These are phyloP conservation scores for Monosporascus ibericus DNA, from an alignment of 2,329 filamentous ascomycete species.

Conservation along the genomic window DNA sequence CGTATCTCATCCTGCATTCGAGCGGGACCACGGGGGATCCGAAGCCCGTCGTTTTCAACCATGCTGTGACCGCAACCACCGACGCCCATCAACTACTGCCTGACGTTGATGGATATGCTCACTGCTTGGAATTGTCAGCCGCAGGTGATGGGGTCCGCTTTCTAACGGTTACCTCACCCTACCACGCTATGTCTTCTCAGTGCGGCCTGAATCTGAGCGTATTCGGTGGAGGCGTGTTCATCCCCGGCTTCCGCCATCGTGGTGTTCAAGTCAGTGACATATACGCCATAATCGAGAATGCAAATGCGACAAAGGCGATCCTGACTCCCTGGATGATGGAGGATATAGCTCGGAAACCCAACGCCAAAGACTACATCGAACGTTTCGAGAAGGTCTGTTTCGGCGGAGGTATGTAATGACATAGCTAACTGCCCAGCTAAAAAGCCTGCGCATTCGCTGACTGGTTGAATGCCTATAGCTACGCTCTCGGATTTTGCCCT, in stretches of 20 bases:
- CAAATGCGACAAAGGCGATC: conserved; percentile 6
- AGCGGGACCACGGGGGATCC: conserved; percentile 15
- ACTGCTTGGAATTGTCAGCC: conserved; percentile 2
- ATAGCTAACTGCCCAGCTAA: too few relatives aligned
- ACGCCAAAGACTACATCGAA: conserved; percentile 12
- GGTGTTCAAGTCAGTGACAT: conserved; percentile 6
- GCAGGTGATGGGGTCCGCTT: conserved; percentile 9
- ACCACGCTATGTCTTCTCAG: conserved; percentile 11
- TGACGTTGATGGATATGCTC: conserved; percentile 8
- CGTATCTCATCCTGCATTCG: conserved; percentile 14
- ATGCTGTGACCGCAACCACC: conserved; percentile 6
- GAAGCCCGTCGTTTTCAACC: conserved; percentile 7
- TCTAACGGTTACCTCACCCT: conserved; percentile 10
- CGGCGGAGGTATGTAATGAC: conserved; percentile 13
- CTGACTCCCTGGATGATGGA: conserved; percentile 18
- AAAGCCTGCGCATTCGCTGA: too few relatives aligned
- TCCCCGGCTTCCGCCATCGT: conserved; percentile 15
- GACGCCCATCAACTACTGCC: conserved; percentile 5
- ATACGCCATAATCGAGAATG: conserved; percentile 6
- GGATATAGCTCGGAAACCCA: conserved; percentile 8
- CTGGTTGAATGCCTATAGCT: conserved; percentile 1
- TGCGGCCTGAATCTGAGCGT: conserved; percentile 7
- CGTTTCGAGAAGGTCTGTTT: conserved; percentile 9
- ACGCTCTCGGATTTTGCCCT: conserved; percentile 8
- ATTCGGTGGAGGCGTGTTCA: conserved; percentile 9